Evolutionary conservation across 2,329 filamentous ascomycete genomes (phyloP).

Genomic region (Nigrograna mackinnonii): DNA sequence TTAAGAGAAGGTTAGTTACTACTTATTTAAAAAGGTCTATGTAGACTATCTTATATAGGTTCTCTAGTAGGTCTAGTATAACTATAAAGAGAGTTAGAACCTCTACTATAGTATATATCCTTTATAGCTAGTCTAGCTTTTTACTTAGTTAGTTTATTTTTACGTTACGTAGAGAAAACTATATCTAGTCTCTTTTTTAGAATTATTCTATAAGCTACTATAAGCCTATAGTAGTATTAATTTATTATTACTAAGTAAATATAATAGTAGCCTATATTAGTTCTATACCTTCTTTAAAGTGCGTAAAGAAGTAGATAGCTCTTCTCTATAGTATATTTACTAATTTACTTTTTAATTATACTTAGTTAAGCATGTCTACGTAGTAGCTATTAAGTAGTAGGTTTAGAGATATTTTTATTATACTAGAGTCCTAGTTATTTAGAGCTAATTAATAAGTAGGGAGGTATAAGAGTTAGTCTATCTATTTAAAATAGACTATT

Average conservation of each 20-base stretch:
- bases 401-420: slow-evolving; percentile 5
- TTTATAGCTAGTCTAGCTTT: slow-evolving; percentile 9
- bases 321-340: neutral
- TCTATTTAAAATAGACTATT: slow-evolving; percentile 4
- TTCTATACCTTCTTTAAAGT: slow-evolving; percentile 1
- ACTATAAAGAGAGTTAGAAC: slow-evolving; percentile 4
- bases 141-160: slow-evolving; percentile 8
- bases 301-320: slow-evolving; percentile 4
- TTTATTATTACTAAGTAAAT: slow-evolving; percentile 3
- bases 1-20: slow-evolving; percentile 2
- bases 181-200: slow-evolving; percentile 4
- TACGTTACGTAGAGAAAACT: slow-evolving; percentile 9
- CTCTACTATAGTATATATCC: slow-evolving; percentile 3
- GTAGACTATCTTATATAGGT: neutral
- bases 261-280: slow-evolving; percentile 4
- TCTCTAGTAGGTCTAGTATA: slow-evolving; percentile 3
- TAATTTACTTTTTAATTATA: neutral
- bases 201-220: slow-evolving; percentile 5
- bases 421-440: slow-evolving; percentile 6
- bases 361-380: slow-evolving; percentile 1
- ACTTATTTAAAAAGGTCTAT: neutral
- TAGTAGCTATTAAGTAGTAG: slow-evolving; percentile 10
- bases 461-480: slow-evolving; percentile 4
- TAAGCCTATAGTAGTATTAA: slow-evolving; percentile 2
- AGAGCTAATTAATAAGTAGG: slow-evolving; percentile 5